Base-by-base conservation (phyloP, 2,329 filamentous ascomycete species). In the Tolypocladium paradoxum region DNA sequence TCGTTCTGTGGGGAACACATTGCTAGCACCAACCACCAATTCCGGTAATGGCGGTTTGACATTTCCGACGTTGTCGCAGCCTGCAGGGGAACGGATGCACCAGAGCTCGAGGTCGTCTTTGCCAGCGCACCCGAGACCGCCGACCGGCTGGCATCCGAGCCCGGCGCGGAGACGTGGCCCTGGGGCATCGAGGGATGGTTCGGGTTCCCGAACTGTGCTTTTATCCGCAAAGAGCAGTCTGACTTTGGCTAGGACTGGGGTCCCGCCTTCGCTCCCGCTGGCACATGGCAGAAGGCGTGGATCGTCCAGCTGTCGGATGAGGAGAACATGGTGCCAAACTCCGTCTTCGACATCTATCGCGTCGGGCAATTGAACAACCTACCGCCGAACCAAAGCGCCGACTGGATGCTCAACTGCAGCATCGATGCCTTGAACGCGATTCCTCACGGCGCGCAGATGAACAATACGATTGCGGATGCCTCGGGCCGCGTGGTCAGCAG, bases 241-340 rank as follows among this genome's bases (percentile, higher is more conserved):
- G 80, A 84, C 61, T 84, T 84, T 62, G 82, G 82, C 2, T 85
- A 81, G 82, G 81, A 83, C 55, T 82, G 79, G 79, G 78, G 78
- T 11, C 79, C 78, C 11, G 78, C 76, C 0, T 82, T 84, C 61
- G 72, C 75, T n/a, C 79, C 82, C 0, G 76, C 78, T n/a, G 82
- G 82, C 2, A 77, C 81, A 7, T 85, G 81, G 82, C 73, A 78
- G 56, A 76, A 79, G 43, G 80, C 77, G 1, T 81, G 75, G 61
- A 64, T 82, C 1, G 69, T 83, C 14, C 78, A 83, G 56, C 67
- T 82, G 38, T 14, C 38, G 20, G 18, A 20, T 8, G 61, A 64
- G 20, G 43, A 56, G 27, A 53, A 38, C 18, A 40, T 50, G 4
- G 55, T 45, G 58, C 61, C 2, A 72, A 80, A 83, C 58, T 74